A percentile compares a stretch with the other conserved stretches of the same genome.
Conservation (phyloP, 441 rosid genomes). For the Iberis amara region DNA sequence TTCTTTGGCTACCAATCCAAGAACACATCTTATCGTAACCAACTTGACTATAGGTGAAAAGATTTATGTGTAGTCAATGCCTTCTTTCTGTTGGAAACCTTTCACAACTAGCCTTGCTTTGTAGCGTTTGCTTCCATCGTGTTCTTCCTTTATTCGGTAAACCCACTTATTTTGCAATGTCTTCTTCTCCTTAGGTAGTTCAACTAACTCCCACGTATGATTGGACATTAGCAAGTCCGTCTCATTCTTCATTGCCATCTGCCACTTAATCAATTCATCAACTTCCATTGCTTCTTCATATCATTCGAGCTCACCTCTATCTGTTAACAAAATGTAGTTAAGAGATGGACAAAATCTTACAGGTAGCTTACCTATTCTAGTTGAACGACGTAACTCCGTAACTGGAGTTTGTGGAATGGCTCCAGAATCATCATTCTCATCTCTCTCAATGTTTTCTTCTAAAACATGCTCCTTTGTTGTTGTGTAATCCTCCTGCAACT, state of each 20-base stretch:
- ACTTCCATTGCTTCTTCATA: not conserved
- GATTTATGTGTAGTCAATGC: not conserved
- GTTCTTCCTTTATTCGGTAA: slow-evolving; percentile 1
- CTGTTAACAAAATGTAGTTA: not conserved
- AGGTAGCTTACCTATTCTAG: not conserved
- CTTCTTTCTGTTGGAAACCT: not conserved
- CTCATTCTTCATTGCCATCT: not conserved
- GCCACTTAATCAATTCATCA: not conserved
- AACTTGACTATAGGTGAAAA: not conserved
- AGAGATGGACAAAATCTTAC: not conserved
- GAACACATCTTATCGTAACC: not conserved
- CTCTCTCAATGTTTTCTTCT: not conserved
- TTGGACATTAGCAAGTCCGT: not conserved
- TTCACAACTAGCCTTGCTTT: not conserved
- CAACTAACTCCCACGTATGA: not conserved
- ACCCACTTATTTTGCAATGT: not conserved
- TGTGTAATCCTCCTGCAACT: not conserved
- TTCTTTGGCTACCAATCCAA: not conserved
- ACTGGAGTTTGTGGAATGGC: not conserved
- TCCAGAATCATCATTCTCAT: not conserved
- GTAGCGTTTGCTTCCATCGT: not conserved
- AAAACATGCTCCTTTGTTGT: not conserved
- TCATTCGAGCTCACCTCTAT: not conserved
- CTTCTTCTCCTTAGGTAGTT: not conserved
- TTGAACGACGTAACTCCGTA: not conserved